Evolutionary conservation across 139 green algal species (phyloP), one percentile per base, ranked within the genome.

Genomic region (Coelastrella sp.): DNA sequence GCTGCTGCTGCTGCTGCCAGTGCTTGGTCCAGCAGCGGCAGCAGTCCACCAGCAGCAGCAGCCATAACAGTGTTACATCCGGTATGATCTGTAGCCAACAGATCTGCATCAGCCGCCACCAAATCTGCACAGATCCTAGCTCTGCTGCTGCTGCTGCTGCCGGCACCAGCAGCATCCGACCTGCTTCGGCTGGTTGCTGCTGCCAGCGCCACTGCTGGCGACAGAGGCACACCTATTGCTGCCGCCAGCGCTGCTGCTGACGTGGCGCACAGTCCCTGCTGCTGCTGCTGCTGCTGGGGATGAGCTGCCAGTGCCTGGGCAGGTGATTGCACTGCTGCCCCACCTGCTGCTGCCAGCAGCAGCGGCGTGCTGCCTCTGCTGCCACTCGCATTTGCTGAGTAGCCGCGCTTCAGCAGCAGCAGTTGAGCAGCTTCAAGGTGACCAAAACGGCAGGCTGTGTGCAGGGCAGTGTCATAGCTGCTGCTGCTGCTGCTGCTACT

Each of bases 361-460:
- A 88, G 68, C 8, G 68, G 68, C 4, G 49, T 82, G 20, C 49
- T 60, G 84, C 84, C 14, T 19, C 10, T 80, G 66, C 49, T 81
- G 68, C 84, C 84, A 7, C n/a, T 11, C 25, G 84, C 56, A 58
- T 68, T 88, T 17, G 14, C 20, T 6, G 66, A 11, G 8, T 72
- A 57, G 49, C 74, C 73, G 60, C 68, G 35, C 14, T 66, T 19
- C 35, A 81, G 20, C 68, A 81, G 14, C 68, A 88, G 84, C 35
- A 81, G 63, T 65, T 78, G 58, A 7, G 84, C 68, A 20, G 81
- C n/a, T 10, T 10, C 49, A 4, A 7, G 57, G 56, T 88, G 84
- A 59, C 84, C 84, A 58, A 81, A 88, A 19, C 84, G 84, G 27
- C 84, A 88, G 17, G 84, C 84, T 25, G 68, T 88, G 61, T 88